Base-by-base conservation (phyloP, 345 rosid species). In the Geranium rotundifolium region DNA sequence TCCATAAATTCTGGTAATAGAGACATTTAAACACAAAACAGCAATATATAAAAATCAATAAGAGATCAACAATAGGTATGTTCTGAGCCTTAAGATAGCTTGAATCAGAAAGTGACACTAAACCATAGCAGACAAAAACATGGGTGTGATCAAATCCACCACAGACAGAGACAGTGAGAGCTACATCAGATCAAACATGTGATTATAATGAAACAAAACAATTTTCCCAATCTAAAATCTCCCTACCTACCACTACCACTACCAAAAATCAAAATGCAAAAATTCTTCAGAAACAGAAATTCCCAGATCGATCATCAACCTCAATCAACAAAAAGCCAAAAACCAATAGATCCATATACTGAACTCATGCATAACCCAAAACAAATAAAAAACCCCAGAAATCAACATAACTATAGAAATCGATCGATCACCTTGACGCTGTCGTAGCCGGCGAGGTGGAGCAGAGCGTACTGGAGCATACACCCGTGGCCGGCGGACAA, bases 401-500 rank as follows among this genome's bases (percentile, higher is more conserved):
- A 34, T 19, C 59, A 23, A 0, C 58, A 52, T 14, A 68, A 64
- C 60, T 13, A 54, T 1, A 19, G 3, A 12, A 50, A 39, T 12
- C 18, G 9, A 13, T 27, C 27, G 62, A 71, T 19, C 18, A 89
- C 96, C 93, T 52, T 60, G 56, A 89, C 93, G 58, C 95, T 85
- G 57, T 89, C 98, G 76, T 92, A 92, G 46, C 98, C 98, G 70
- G 98, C 95, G 39, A 92, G 95, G 71, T 92, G 98, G 70, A 92
- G 86, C 69, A 92, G 78, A 59, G 96, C 96, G 70, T 91, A 91
- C 59, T 89, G 96, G 63, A 91, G 67, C 98, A 91, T 89, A 31
- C 98, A 91, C 2, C 98, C 98, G 55, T 91, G 98, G 0, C 98
- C 98, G 56, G 98, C 98, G 9, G 96, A 89, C 80, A 92, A 73